These are phyloP conservation scores for Chaetoscypha palmicola DNA, from an alignment of 2,329 filamentous ascomycete species.

Conservation along the genomic window DNA sequence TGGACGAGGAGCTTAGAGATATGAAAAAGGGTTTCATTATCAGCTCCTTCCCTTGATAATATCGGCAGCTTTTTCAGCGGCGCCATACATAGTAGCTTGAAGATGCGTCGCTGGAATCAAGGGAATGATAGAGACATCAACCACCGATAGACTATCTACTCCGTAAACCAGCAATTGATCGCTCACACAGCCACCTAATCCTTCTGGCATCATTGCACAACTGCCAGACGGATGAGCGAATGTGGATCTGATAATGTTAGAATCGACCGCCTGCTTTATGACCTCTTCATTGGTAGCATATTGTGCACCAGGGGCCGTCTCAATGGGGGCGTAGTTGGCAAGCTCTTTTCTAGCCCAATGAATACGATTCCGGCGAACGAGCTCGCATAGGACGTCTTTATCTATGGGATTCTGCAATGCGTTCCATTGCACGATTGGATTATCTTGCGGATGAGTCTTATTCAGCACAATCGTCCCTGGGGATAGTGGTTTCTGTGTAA, in stretches of 20 bases:
- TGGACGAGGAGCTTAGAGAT: too few species aligned
- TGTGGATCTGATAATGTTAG: background rate
- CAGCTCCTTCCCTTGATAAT: constrained; percentile 5
- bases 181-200: constrained; percentile 5
- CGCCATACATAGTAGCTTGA: constrained; percentile 7
- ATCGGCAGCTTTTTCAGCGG: constrained; percentile 6
- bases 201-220: constrained; percentile 5
- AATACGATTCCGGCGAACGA: constrained; percentile 5
- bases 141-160: constrained; percentile 4
- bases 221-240: constrained; percentile 5
- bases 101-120: constrained; percentile 12
- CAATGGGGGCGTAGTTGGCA: constrained; percentile 2
- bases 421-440: constrained; percentile 8
- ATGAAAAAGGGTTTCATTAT: too few species aligned
- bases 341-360: constrained; percentile 7
- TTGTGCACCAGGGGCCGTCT: constrained; percentile 1
- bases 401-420: constrained; percentile 8
- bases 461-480: constrained; percentile 4
- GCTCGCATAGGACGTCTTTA: constrained; percentile 5
- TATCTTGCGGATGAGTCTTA: constrained; percentile 6
- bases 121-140: constrained; percentile 11
- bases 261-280: background rate
- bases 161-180: constrained; percentile 5
- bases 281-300: constrained; percentile 7
- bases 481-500: constrained; percentile 4